Conservation (phyloP, 2,329 filamentous ascomycete species). For the Calonectria crousiana region DNA sequence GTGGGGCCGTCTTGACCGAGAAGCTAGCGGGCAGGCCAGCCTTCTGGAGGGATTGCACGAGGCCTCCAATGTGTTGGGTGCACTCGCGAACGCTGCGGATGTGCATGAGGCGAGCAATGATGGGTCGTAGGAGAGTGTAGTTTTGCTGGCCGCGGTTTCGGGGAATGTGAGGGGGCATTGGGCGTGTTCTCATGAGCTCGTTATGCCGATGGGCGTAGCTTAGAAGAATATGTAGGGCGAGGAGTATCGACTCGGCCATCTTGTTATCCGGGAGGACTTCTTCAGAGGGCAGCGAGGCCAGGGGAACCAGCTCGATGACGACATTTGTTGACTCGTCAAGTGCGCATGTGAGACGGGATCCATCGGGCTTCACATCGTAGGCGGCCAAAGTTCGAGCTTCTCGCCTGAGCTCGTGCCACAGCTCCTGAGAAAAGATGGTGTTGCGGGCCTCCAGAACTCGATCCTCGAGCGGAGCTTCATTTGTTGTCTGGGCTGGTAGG, state of each 20-base stretch:
- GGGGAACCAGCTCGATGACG: constrained; percentile 75
- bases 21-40: constrained; percentile 61
- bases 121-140: constrained; percentile 63
- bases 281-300: constrained; percentile 56
- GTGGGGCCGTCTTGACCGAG: constrained; percentile 54
- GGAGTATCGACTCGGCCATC: constrained; percentile 74
- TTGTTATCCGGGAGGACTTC: constrained; percentile 55
- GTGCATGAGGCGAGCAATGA: constrained; percentile 63
- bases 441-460: constrained; percentile 82
- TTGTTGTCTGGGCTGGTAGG: constrained; percentile 64
- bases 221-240: constrained; percentile 81
- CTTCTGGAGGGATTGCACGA: constrained; percentile 58
- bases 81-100: constrained; percentile 55
- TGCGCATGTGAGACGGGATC: constrained; percentile 67
- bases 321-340: constrained; percentile 66
- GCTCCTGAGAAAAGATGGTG: constrained; percentile 84
- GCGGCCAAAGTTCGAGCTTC: constrained; percentile 82
- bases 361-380: constrained; percentile 76
- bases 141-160: constrained; percentile 55
- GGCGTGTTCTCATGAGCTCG: constrained; percentile 74
- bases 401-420: constrained; percentile 89
- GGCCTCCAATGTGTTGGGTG: constrained; percentile 56
- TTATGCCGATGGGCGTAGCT: constrained; percentile 83
- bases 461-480: constrained; percentile 69
- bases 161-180: constrained; percentile 56